A percentile compares a stretch with the other conserved stretches of the same genome.
phyloP scores from a whole-genome alignment of 495 filamentous ascomycete species.

The Xylaria venustula region DNA sequence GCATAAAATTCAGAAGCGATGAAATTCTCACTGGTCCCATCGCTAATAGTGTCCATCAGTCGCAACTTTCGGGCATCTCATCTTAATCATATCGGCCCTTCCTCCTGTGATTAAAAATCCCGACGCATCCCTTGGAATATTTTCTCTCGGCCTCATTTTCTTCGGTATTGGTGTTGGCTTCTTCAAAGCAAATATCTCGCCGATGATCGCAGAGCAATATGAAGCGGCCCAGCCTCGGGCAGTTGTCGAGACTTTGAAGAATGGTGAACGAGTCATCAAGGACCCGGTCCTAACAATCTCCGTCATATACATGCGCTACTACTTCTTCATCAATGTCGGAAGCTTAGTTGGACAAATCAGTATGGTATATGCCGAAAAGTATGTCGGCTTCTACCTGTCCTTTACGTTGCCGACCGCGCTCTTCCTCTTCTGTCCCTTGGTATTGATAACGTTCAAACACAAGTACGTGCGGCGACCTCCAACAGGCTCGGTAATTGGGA shows the following conservation, averaged over 20 bases:
- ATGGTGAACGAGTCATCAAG: conserved; percentile 65
- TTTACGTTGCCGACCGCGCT: conserved; percentile 60
- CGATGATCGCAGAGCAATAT: conserved; percentile 59
- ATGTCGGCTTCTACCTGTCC: conserved; percentile 75
- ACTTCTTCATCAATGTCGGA: conserved; percentile 70
- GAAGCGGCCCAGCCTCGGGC: conserved; percentile 36
- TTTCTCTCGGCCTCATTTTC: conserved; percentile 62
- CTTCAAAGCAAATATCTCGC: conserved; percentile 65
- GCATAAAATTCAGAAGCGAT: not conserved
- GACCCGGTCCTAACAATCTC: conserved; percentile 63
- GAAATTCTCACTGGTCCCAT: not conserved
- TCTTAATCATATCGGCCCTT: conserved; percentile 61
- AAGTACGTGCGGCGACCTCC: conserved; percentile 59
- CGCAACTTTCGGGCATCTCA: conserved; percentile 63
- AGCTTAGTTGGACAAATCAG: conserved; percentile 49
- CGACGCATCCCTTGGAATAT: conserved; percentile 52
- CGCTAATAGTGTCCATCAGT: conserved; percentile 22
- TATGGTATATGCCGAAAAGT: conserved; percentile 60
- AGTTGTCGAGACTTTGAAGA: conserved; percentile 42
- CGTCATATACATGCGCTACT: conserved; percentile 64
- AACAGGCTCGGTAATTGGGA: conserved; percentile 61
- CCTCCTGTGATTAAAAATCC: conserved; percentile 59
- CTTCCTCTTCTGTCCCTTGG: conserved; percentile 58
- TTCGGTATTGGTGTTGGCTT: conserved; percentile 66
- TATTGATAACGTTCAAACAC: conserved; percentile 61